Base-by-base conservation (phyloP, 2,329 filamentous ascomycete species). In the Cercospora brassicicola region DNA sequence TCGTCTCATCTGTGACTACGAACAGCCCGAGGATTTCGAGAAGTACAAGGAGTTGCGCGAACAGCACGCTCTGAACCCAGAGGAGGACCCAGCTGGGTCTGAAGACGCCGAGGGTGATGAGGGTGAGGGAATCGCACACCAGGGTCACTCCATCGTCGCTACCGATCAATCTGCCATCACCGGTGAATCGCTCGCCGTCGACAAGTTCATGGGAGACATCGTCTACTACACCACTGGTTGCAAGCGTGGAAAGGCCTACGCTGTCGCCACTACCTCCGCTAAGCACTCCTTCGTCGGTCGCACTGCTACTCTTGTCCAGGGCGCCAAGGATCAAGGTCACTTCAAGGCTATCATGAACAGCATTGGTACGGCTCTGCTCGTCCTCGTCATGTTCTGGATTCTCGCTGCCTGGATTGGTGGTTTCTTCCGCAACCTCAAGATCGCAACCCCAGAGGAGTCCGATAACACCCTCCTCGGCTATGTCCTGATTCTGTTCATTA, bases 341-440 rank as follows among this genome's bases (percentile, higher is more conserved):
- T 91, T 91, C 87, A 92, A 93, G 84, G 90, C 90, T 73, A 90
- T 92, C 84, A 92, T 92, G 90, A 89, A 92, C 86, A 90, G 87
- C 78, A 92, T 93, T 77, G 90, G 90, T 81, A 91, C 89, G 63
- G 83, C 88, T 69, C 85, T 93, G 66, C 85, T 93, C 74, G 89
- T 92, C 75, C 84, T 92, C 70, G 90, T 92, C 82, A 89, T 92
- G 81, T 90, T 91, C 82, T 92, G 87, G 85, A 91, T 92, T 79
- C 84, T 93, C 75, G 82, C 87, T 66, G 85, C 89, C 74, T 92
- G 90, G 90, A 90, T 92, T 73, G 90, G 90, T 80, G 90, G 89
- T 79, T 93, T 93, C 86, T 92, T 88, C 87, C 90, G 88, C 78
- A 83, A 90, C 81, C 78, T 91, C 72, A 83, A 84, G 73, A 87